phyloP scores from a whole-genome alignment of 306 rosid genomes.

The Erythrophleum fordii region DNA sequence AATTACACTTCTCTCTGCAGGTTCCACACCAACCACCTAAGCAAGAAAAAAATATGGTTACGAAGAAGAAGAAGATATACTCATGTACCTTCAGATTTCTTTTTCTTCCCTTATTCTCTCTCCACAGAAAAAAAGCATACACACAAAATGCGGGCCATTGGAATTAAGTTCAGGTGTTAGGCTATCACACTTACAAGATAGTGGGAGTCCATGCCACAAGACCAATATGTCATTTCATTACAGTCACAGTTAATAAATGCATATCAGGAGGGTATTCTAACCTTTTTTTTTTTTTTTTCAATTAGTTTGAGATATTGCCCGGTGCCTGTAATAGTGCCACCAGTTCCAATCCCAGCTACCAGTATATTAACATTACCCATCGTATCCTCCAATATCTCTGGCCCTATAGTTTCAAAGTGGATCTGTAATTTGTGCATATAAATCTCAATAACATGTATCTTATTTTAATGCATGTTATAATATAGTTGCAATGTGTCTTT shows the following conservation, averaged over 20 bases:
- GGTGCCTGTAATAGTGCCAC: conserved; percentile 91
- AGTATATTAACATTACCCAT: conserved; percentile 81
- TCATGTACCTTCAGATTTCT: conserved; percentile 8
- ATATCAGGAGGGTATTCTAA: too few relatives aligned
- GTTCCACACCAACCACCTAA: conserved; percentile 95
- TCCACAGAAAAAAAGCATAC: conserved; percentile 21
- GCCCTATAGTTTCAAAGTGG: conserved; percentile 97
- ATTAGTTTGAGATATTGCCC: conserved; percentile 81
- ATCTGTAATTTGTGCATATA: conserved; percentile 70
- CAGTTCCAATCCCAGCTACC: conserved; percentile 95
- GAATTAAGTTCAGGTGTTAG: too few relatives aligned
- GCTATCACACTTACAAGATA: too few relatives aligned
- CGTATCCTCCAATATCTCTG: conserved; percentile 99
- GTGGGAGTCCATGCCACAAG: too few relatives aligned
- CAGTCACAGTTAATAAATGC: too few relatives aligned
- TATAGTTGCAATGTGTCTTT: background rate
- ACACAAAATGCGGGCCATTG: background rate
- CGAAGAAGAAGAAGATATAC: conserved; percentile 18
- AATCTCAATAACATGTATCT: conserved; percentile 39
- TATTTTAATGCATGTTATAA: background rate
- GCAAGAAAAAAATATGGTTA: conserved; percentile 28
- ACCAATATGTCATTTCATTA: too few relatives aligned
- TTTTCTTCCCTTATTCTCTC: conserved; percentile 17
- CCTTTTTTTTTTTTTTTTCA: conserved; percentile 78
- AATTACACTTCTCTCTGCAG: conserved; percentile 83